Evolutionary conservation across 495 filamentous ascomycete genomes (phyloP), one percentile per base, ranked within the genome.

Genomic region (Penicillium arizonense): DNA sequence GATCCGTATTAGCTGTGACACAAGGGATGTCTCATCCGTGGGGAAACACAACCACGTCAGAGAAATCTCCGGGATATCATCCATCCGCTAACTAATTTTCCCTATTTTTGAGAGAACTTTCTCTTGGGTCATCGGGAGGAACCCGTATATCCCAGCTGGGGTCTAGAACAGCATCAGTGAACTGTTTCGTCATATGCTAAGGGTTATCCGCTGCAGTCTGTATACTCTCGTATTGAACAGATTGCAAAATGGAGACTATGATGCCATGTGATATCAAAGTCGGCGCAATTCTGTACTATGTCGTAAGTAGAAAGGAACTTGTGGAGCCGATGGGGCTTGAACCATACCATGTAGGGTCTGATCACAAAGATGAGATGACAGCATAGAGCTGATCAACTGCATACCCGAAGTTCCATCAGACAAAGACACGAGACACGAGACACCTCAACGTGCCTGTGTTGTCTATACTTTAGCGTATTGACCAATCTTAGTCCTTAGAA

Each of bases 191-290:
- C 39, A 42, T 40, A 33, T 34, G 1, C 13, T 26, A 50, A 50
- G 21, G 37, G 39, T 24, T 23, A 42, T 20, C 20, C 24, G 18
- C 28, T 1, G 28, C 8, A 30, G 28, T 7, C 28, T 8, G 8
- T 30, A 30, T 9, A 8, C 28, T 30, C 28, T 6, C 28, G 24
- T 42, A 20, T 42, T 24, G 39, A 11, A 42, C 11, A 42, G 18
- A 42, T 11, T 24, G 33, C 13, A 24, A 34, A 18, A 18, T 26
- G 14, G 11, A 33, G 11, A 10, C 7, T 23, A 52, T 37, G 35
- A 47, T 52, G 38, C 39, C 3, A 6, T 13, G 40, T 57, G 50
- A 53, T 47, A 60, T 60, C 50, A 53, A 50, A 26, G 18, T 33
- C 5, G 13, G 34, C 35, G 21, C 36, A n/a, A 18, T 10, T 12